These are phyloP conservation scores for Coemansia asiatica DNA, from an alignment of 192 early-diverging fungal genomes.

Conservation along the genomic window DNA sequence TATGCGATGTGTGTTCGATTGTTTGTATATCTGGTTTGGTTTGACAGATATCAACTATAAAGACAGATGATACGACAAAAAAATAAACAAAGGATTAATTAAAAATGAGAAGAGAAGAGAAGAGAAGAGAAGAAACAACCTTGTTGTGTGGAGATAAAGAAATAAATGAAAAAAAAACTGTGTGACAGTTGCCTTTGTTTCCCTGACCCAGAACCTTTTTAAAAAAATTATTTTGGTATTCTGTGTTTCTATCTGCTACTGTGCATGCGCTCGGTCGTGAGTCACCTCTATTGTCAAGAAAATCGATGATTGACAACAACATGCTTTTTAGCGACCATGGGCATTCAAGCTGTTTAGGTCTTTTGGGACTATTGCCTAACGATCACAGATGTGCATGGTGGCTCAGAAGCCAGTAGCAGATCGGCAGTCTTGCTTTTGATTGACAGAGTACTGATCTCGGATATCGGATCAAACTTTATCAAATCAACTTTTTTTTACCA, in stretches of 20 bases:
- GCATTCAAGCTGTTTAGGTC: not conserved
- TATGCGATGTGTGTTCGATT: not conserved
- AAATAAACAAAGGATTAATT: not conserved
- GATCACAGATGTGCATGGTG: too few relatives aligned
- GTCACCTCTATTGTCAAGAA: not conserved
- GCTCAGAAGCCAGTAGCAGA: too few relatives aligned
- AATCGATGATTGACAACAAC: not conserved
- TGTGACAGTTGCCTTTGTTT: not conserved
- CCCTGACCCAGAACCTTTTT: not conserved
- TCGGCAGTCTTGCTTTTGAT: too few relatives aligned
- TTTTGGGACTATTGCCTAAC: too few relatives aligned
- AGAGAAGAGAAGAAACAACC: not conserved
- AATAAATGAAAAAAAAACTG: not conserved
- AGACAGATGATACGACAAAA: not conserved
- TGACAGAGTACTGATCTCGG: slow-evolving; percentile 10
- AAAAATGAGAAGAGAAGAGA: not conserved
- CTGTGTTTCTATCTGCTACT: not conserved
- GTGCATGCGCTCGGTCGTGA: not conserved
- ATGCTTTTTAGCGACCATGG: not conserved
- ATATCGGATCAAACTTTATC: not conserved
- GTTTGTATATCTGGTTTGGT: not conserved
- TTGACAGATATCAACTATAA: too few relatives aligned
- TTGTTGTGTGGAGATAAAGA: not conserved
- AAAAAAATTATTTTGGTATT: not conserved
- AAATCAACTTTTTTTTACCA: slow-evolving; percentile 8